Conservation (phyloP, 1,284 basidiomycete genomes). For the Leccinum solheimii region DNA sequence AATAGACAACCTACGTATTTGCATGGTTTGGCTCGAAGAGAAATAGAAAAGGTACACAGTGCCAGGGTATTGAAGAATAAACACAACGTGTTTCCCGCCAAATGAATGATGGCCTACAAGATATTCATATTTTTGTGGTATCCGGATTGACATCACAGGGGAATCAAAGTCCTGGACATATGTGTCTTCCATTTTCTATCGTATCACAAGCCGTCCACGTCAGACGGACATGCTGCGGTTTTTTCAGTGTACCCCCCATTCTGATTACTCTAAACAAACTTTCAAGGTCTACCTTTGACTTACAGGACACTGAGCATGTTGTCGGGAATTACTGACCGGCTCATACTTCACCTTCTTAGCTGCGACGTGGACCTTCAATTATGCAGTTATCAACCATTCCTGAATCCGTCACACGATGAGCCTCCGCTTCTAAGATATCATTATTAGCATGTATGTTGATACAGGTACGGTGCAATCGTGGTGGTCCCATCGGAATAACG, state of each 20-base stretch:
- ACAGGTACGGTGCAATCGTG: constrained; percentile 33
- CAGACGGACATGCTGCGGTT: background rate
- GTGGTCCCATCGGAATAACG: constrained; percentile 11
- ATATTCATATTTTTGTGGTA: background rate
- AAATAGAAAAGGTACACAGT: background rate
- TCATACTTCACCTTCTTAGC: background rate
- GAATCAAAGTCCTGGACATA: background rate
- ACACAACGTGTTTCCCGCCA: background rate
- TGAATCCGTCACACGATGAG: constrained; percentile 1
- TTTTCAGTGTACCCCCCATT: background rate
- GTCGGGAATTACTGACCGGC: too few species aligned
- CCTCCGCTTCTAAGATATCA: constrained; percentile 8
- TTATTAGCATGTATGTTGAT: constrained; percentile 28
- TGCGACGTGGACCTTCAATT: background rate
- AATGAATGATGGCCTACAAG: background rate
- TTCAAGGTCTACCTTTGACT: background rate
- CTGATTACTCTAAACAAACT: background rate
- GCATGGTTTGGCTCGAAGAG: background rate
- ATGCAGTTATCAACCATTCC: background rate
- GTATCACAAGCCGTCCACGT: background rate
- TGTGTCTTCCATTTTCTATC: background rate
- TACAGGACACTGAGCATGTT: background rate
- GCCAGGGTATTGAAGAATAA: background rate
- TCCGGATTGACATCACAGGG: constrained; percentile 4
- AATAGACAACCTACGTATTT: constrained; percentile 23